Percentiles rank a stretch among this genome's conserved stretches.
Conservation (phyloP, 768 basidiomycete genomes). For the Trametes punicea region DNA sequence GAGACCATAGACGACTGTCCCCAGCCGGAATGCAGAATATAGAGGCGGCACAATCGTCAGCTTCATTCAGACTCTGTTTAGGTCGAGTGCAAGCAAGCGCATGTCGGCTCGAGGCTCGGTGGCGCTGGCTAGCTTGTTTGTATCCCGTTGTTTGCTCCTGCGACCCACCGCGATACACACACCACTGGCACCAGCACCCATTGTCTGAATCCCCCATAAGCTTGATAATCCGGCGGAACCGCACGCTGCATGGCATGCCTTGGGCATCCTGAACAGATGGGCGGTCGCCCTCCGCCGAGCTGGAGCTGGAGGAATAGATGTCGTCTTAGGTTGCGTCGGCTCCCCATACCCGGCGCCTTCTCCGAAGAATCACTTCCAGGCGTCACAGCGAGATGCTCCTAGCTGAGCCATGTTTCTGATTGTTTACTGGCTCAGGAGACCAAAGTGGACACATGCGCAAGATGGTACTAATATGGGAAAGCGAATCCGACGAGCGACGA, state of each 20-base stretch:
- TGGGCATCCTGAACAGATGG: too few relatives aligned
- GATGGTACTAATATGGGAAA: slow-evolving; percentile 10
- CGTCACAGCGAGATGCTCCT: not conserved
- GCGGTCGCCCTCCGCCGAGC: too few relatives aligned
- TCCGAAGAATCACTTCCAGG: not conserved
- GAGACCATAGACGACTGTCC: not conserved
- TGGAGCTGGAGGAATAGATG: too few relatives aligned
- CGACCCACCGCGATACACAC: not conserved
- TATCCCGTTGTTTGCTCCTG: slow-evolving; percentile 5
- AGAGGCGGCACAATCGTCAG: not conserved
- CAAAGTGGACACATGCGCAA: not conserved
- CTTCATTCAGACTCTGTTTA: not conserved
- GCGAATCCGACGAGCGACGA: not conserved
- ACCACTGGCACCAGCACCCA: not conserved
- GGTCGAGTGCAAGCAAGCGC: not conserved
- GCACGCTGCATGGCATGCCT: not conserved
- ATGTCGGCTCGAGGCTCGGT: slow-evolving; percentile 5
- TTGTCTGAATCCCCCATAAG: not conserved
- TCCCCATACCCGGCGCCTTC: too few relatives aligned
- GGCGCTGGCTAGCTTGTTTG: slow-evolving; percentile 10
- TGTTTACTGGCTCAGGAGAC: not conserved
- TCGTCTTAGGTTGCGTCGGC: too few relatives aligned
- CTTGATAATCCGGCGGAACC: not conserved
- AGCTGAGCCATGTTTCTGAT: not conserved
- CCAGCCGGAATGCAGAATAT: not conserved